Base-by-base conservation (phyloP, 495 filamentous ascomycete species). In the Physcia stellaris region DNA sequence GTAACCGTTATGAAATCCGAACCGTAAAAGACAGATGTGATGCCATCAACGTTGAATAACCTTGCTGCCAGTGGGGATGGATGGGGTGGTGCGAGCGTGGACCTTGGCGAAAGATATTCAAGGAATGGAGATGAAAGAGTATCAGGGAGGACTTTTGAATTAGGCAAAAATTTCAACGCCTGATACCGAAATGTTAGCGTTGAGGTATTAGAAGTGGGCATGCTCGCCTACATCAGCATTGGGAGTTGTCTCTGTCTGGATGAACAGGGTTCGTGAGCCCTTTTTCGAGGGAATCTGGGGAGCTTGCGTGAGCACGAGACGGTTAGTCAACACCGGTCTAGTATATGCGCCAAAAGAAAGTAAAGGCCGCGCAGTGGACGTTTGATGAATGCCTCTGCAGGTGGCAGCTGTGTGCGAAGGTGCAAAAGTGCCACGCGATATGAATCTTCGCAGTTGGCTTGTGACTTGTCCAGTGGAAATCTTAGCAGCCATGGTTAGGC, bases 191-290 rank as follows among this genome's bases (percentile, higher is more conserved):
- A 32, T 15, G 24, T 35, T 28, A 4, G 15, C 23, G 27, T 24
- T 43, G 32, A 24, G 29, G 18, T 23, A 37, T 37, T 13, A 20
- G 17, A 16, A 16, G 6, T 23, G 23, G 40, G 23, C 13, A 36
- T 20, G 45, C 24, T 7, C 29, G 59, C 68, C 55, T 59, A 78
- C 88, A 66, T 94, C 83, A 1, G 74, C 65, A 59, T 96, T 96
- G 11, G 90, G 92, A 6, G 92, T 98, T 33, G 66, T 71, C 41
- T 94, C 90, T 1, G 90, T 98, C 63, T 95, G 90, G 47, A 98
- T 98, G 66, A 95, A 98, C 54, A 96, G 88, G 10, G 78, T 85
- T 24, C 90, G 82, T n/a, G n/a, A n/a, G n/a, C n/a, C n/a, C n/a
- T n/a, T 24, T 4, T 9, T 23, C 6, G 33, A 37, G 26, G n/a